phyloP scores from a whole-genome alignment of 2,329 filamentous ascomycete genomes.

The Xylaria digitata region DNA sequence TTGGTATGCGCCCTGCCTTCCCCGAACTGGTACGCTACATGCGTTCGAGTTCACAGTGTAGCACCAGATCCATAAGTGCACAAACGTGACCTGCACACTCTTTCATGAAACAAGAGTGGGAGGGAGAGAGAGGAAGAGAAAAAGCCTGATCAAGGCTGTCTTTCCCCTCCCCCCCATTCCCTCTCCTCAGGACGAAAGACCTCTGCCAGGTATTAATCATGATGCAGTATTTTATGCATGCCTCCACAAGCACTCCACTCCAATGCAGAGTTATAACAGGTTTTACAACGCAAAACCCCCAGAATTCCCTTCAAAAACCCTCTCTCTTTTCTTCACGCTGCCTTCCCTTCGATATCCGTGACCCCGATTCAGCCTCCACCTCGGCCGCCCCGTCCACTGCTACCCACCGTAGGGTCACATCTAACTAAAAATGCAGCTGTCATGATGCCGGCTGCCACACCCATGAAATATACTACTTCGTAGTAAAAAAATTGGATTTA shows the following conservation, averaged over 20 bases:
- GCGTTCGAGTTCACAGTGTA: slow-evolving; percentile 20
- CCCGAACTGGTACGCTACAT: slow-evolving; percentile 41
- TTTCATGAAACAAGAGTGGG: no score
- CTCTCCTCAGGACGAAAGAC: slow-evolving; percentile 25
- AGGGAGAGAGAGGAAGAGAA: no score
- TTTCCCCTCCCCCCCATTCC: not conserved
- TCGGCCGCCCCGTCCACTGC: not conserved
- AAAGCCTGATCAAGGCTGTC: slow-evolving; percentile 2
- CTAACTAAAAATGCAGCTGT: slow-evolving; percentile 36
- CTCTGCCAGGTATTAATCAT: slow-evolving; percentile 31
- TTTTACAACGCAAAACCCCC: slow-evolving; percentile 15
- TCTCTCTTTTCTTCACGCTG: no score
- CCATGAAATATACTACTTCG: not conserved
- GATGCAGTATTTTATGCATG: slow-evolving; percentile 49
- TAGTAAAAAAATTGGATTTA: no score
- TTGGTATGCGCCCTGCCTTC: slow-evolving; percentile 47
- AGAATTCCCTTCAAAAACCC: slow-evolving; percentile 3
- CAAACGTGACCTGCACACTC: no score
- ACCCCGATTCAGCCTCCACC: no score
- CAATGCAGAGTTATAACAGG: slow-evolving; percentile 37
- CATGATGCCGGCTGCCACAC: slow-evolving; percentile 33
- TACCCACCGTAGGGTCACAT: slow-evolving; percentile 3
- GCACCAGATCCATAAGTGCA: not conserved
- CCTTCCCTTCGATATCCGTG: no score
- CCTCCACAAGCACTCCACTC: slow-evolving; percentile 42